These are phyloP conservation scores for Phialocephala sp. DNA, from an alignment of 2,329 filamentous ascomycete species.

Conservation along the genomic window DNA sequence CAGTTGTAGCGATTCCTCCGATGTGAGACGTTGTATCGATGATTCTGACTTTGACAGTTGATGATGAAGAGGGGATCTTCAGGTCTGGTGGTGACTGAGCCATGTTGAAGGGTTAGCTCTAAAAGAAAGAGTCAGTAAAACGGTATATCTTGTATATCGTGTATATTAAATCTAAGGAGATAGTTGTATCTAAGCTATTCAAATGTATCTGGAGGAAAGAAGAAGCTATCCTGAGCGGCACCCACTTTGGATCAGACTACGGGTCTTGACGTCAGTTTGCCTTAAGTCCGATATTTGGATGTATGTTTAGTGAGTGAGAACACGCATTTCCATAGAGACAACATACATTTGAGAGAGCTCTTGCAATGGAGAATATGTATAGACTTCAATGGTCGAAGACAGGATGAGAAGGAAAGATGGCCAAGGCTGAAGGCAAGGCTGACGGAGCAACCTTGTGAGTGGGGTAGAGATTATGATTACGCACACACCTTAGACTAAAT, in stretches of 20 bases:
- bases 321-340: no score
- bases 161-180: no score
- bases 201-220: neutral
- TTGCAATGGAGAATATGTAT: neutral
- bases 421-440: constrained; percentile 11
- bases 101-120: constrained; percentile 15
- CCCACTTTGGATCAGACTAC: neutral
- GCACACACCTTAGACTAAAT: neutral
- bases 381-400: neutral
- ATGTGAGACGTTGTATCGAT: constrained; percentile 43
- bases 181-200: no score
- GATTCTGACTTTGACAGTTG: constrained; percentile 42
- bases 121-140: neutral
- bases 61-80: constrained; percentile 40
- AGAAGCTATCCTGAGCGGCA: neutral
- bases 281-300: neutral
- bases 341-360: neutral
- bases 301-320: no score
- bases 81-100: constrained; percentile 34
- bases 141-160: neutral
- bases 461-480: neutral
- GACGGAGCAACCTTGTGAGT: neutral
- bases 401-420: neutral
- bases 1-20: constrained; percentile 29
- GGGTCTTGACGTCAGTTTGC: neutral